A percentile compares a stretch with the other conserved stretches of the same genome.
phyloP scores from a whole-genome alignment of 75 land plant species.

The Selaginella tamariscina region DNA sequence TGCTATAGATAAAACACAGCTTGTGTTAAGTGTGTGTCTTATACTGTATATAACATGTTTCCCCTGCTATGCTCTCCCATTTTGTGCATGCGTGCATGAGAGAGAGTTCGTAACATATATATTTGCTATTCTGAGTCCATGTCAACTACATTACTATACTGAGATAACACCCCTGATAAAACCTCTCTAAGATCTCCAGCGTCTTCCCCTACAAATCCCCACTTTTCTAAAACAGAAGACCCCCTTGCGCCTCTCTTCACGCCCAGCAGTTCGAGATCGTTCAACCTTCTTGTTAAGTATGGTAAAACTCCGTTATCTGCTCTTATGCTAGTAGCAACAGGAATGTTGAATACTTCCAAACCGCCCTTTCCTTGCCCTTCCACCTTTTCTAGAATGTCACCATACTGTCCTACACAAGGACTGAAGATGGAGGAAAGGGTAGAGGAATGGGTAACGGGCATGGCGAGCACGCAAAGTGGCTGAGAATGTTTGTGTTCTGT shows the following conservation, averaged over 20 bases:
- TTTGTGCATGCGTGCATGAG: no score
- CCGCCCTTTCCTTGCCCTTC: constrained; percentile 35
- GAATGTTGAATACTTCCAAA: constrained; percentile 55
- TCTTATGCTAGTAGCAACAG: constrained; percentile 77
- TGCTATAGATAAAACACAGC: no score
- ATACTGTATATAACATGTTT: no score
- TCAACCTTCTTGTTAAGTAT: constrained; percentile 41
- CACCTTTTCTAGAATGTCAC: constrained; percentile 38
- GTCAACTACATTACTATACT: no score
- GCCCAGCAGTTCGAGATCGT: constrained; percentile 41
- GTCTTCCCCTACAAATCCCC: constrained; percentile 81
- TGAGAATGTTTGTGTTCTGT: constrained; percentile 23
- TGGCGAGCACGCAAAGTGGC: constrained; percentile 49
- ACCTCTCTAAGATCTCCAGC: constrained; percentile 58
- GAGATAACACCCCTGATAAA: no score
- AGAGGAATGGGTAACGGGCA: constrained; percentile 83
- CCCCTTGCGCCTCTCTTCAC: constrained; percentile 47
- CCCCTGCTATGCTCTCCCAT: no score
- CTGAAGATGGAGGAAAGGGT: constrained; percentile 79
- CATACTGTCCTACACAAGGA: constrained; percentile 37
- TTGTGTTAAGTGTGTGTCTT: no score
- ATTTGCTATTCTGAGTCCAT: no score
- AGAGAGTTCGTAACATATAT: no score
- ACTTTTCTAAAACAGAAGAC: constrained; percentile 41
- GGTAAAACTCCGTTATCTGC: constrained; percentile 58